phyloP scores from a whole-genome alignment of 2,329 filamentous ascomycete species.

The Hypoxylon sp. region DNA sequence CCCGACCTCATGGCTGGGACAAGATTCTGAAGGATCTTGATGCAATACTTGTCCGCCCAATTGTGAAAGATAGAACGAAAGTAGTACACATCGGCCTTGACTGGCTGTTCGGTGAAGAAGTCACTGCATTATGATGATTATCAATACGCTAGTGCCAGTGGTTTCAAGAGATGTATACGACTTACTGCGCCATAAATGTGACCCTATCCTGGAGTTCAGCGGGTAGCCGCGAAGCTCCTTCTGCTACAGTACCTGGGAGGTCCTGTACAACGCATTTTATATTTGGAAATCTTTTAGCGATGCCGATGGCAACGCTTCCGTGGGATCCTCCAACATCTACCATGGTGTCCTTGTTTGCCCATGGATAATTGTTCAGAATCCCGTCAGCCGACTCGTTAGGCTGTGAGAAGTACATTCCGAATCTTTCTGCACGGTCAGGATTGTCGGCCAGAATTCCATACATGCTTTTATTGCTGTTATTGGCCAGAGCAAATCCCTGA shows the following conservation, averaged over 20 bases:
- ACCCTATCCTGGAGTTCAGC: conserved; percentile 39
- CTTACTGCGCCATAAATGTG: conserved; percentile 43
- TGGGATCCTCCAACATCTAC: conserved; percentile 52
- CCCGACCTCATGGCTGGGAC: conserved; percentile 48
- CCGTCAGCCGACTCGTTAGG: conserved; percentile 34
- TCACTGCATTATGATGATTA: conserved; percentile 31
- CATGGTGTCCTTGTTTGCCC: conserved; percentile 45
- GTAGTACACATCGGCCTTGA: conserved; percentile 46
- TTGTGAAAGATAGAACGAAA: conserved; percentile 54
- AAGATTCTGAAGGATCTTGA: conserved; percentile 51
- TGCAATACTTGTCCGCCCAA: conserved; percentile 54
- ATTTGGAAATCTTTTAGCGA: conserved; percentile 48
- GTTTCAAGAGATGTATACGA: neutral
- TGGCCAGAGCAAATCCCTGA: conserved; percentile 47
- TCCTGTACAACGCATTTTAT: conserved; percentile 50
- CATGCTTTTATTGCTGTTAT: conserved; percentile 47
- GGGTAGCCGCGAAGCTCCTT: conserved; percentile 36
- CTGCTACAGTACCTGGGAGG: conserved; percentile 36
- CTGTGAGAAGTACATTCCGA: conserved; percentile 41
- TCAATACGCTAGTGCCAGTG: neutral
- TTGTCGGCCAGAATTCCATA: conserved; percentile 49
- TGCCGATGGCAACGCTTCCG: conserved; percentile 47
- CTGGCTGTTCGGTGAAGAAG: conserved; percentile 45
- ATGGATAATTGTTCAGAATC: conserved; percentile 46
- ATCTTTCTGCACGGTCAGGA: conserved; percentile 38